Percentiles rank a stretch among this genome's conserved stretches.
phyloP scores from a whole-genome alignment of 2,329 filamentous ascomycete species.

The Mycosphaerella sp. region DNA sequence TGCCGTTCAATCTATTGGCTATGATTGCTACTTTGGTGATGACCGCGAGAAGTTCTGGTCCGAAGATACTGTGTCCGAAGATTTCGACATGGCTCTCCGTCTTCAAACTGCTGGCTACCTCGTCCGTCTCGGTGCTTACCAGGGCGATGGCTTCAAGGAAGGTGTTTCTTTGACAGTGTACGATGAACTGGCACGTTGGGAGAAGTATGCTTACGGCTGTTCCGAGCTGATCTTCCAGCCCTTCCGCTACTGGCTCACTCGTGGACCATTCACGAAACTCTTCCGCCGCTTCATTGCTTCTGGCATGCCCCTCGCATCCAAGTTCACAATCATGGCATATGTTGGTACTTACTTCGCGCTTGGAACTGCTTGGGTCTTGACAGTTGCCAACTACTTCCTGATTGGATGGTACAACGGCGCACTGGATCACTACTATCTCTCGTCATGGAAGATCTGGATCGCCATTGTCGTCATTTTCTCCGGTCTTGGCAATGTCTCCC shows the following conservation, averaged over 20 bases:
- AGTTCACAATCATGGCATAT: constrained; percentile 69
- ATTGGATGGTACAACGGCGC: constrained; percentile 71
- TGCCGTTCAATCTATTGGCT: constrained; percentile 66
- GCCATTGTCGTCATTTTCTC: constrained; percentile 74
- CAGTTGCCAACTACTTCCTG: constrained; percentile 66
- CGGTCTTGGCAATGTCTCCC: constrained; percentile 63
- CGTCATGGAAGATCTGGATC: constrained; percentile 75
- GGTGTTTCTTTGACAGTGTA: constrained; percentile 79
- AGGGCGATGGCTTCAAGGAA: constrained; percentile 72
- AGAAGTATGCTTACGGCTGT: constrained; percentile 81
- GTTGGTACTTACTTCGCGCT: constrained; percentile 78
- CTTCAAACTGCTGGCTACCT: constrained; percentile 67
- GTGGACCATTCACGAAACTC: constrained; percentile 70
- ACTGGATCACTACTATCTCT: constrained; percentile 73
- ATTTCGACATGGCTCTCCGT: constrained; percentile 75
- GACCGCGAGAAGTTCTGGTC: constrained; percentile 73
- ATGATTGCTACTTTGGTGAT: constrained; percentile 57
- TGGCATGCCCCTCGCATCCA: constrained; percentile 67
- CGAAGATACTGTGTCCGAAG: constrained; percentile 71
- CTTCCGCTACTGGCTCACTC: constrained; percentile 63
- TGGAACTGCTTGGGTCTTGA: constrained; percentile 68
- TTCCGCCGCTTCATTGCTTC: constrained; percentile 69
- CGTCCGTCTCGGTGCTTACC: constrained; percentile 66
- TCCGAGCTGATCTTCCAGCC: constrained; percentile 78
- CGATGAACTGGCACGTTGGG: constrained; percentile 77